Evolutionary conservation across 257 asterid genomes (phyloP).

Genomic region (Ocimum tenuiflorum): DNA sequence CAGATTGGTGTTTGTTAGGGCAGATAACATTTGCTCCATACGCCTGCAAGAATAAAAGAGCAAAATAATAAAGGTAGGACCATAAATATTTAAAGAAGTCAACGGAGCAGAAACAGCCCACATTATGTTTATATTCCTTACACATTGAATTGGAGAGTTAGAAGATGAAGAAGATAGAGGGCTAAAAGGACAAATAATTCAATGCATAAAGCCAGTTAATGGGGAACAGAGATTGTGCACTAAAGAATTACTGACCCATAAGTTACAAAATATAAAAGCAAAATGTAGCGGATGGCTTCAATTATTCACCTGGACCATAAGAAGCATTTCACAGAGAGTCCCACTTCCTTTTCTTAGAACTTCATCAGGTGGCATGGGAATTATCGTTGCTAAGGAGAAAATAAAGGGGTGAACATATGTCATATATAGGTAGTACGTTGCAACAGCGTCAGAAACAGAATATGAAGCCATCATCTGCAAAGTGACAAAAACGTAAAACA

Average conservation of each 20-base stretch:
- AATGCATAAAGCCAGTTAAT: constrained; percentile 5
- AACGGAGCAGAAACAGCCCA: constrained; percentile 10
- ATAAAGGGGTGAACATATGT: constrained; percentile 96
- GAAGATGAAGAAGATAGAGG: constrained; percentile 7
- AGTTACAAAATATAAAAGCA: constrained; percentile 3
- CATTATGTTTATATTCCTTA: constrained; percentile 5
- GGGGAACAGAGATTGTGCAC: background rate
- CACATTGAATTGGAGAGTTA: background rate
- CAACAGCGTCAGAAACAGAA: constrained; percentile 98
- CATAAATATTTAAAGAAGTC: constrained; percentile 8
- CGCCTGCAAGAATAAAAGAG: constrained; percentile 57
- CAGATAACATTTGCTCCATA: constrained; percentile 88
- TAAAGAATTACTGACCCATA: background rate
- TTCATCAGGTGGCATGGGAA: constrained; percentile 99
- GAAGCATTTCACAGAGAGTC: constrained; percentile 98
- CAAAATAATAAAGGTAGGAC: constrained; percentile 19
- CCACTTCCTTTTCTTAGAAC: constrained; percentile 99
- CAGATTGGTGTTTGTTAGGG: constrained; percentile 96
- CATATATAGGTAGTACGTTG: constrained; percentile 96
- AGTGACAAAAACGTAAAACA: constrained; percentile 22
- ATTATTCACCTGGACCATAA: constrained; percentile 85
- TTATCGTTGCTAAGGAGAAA: constrained; percentile 94
- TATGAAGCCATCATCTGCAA: constrained; percentile 99
- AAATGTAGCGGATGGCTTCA: background rate
- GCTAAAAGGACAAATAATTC: constrained; percentile 8